A percentile compares a stretch with the other conserved stretches of the same genome.
Conservation (phyloP, 331 rosid species). For the Stylosanthes scabra region DNA sequence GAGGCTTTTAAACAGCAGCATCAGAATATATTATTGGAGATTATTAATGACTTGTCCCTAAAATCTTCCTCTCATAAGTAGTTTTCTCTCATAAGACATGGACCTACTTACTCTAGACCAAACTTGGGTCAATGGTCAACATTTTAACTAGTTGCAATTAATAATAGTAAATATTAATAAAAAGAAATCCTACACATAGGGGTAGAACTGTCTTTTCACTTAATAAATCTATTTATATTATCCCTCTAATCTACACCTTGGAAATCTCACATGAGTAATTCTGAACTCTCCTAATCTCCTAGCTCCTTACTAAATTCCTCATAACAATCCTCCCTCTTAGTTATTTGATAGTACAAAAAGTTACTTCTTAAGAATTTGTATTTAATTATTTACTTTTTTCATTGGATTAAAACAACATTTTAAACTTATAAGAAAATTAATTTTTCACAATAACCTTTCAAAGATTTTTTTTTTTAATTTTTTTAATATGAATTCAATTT, state of each 20-base stretch:
- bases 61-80: too few relatives aligned
- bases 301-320: not conserved
- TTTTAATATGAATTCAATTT: too few relatives aligned
- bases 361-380: not conserved
- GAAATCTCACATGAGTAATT: constrained; percentile 33
- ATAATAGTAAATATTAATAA: not conserved
- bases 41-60: not conserved
- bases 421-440: not conserved
- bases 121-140: constrained; percentile 21
- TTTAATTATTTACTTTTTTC: not conserved
- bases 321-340: not conserved
- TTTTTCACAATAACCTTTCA: too few relatives aligned
- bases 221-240: not conserved
- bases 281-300: too few relatives aligned
- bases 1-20: too few relatives aligned
- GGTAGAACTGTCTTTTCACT: constrained; percentile 4
- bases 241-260: constrained; percentile 25
- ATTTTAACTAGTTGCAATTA: not conserved
- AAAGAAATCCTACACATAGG: not conserved
- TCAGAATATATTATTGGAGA: not conserved
- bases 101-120: not conserved
- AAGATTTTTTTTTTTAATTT: too few relatives aligned
- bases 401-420: not conserved
- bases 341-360: not conserved
- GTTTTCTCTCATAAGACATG: not conserved